Conservation (phyloP, 495 filamentous ascomycete species). For the Rusavskia elegans region DNA sequence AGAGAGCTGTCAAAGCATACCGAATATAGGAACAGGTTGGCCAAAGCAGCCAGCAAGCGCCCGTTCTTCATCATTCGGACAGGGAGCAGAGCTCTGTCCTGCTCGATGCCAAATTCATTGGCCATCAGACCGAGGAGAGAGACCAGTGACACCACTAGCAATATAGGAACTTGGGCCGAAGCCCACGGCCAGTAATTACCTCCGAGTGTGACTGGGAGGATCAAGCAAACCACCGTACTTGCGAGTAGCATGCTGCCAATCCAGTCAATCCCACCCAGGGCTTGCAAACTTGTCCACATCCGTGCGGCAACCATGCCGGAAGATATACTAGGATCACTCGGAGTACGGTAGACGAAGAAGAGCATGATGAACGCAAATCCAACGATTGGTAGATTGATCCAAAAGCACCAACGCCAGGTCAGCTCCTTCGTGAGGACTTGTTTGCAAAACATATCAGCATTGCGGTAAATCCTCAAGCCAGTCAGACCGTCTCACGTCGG, state of each 20-base stretch:
- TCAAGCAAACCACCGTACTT: background rate
- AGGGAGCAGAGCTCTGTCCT: background rate
- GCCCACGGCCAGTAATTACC: background rate
- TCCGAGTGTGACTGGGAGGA: background rate
- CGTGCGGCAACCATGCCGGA: background rate
- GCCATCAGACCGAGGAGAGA: background rate
- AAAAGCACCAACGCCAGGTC: background rate
- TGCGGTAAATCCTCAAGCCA: no score
- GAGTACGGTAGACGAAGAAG: background rate
- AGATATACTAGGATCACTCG: background rate
- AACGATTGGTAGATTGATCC: background rate
- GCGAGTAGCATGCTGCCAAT: background rate
- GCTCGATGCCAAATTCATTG: background rate
- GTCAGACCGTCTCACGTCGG: no score
- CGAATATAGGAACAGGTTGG: background rate
- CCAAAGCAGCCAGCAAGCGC: background rate
- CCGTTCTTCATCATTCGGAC: background rate
- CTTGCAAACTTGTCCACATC: background rate
- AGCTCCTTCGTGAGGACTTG: background rate
- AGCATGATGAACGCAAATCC: background rate
- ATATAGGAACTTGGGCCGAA: background rate
- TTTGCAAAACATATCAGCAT: background rate
- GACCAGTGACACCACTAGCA: background rate
- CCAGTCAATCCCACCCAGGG: background rate
- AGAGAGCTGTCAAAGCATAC: background rate